phyloP scores from a whole-genome alignment of 257 asterid species.

The Rauvolfia tetraphylla region DNA sequence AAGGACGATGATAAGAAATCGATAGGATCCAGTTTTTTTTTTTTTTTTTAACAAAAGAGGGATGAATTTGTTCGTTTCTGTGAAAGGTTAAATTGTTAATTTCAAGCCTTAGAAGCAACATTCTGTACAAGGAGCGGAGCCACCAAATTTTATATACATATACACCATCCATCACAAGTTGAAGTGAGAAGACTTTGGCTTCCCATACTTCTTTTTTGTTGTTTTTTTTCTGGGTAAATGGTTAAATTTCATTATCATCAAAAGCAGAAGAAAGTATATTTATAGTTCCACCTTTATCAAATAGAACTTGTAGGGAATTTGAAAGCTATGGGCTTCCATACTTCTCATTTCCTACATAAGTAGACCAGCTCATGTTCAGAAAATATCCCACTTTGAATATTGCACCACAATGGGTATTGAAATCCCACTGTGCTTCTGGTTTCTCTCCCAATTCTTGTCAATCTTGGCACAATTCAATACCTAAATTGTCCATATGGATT shows the following conservation, averaged over 20 bases:
- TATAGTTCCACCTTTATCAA: no score
- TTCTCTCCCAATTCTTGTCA: slow-evolving; percentile 26
- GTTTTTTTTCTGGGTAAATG: no score
- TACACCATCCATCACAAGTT: slow-evolving; percentile 29
- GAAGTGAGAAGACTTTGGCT: slow-evolving; percentile 28
- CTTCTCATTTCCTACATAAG: slow-evolving; percentile 31
- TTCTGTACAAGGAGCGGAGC: neutral
- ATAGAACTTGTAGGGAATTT: no score
- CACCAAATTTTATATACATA: slow-evolving; percentile 1
- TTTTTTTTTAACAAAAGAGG: neutral
- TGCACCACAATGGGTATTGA: slow-evolving; percentile 36
- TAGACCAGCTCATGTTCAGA: neutral
- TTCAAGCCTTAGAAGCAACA: neutral
- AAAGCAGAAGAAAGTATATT: no score
- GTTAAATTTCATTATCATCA: no score
- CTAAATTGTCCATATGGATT: slow-evolving; percentile 70
- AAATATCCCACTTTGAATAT: slow-evolving; percentile 22
- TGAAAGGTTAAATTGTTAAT: neutral
- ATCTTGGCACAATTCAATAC: slow-evolving; percentile 40
- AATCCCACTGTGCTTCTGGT: slow-evolving; percentile 30
- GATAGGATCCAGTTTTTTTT: neutral
- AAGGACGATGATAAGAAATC: neutral
- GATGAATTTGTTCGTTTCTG: neutral
- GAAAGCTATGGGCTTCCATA: slow-evolving; percentile 27
- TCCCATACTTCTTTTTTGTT: slow-evolving; percentile 30